A percentile compares a stretch with the other conserved stretches of the same genome.
phyloP scores from a whole-genome alignment of 352 stramenopile species.

The Phytophthora foliorum region DNA sequence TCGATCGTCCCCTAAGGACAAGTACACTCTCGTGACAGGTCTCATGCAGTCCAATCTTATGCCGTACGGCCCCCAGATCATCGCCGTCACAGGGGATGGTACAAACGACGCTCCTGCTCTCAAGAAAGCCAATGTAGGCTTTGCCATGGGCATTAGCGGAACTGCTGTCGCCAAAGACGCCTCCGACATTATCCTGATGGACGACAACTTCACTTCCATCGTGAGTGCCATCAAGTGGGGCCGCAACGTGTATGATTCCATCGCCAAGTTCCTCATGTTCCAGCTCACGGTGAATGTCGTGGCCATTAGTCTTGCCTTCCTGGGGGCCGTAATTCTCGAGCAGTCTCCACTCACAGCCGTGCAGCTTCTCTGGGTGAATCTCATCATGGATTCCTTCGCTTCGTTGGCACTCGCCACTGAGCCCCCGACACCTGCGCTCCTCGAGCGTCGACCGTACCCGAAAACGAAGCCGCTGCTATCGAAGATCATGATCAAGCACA shows the following conservation, averaged over 20 bases:
- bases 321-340: slow-evolving; percentile 85
- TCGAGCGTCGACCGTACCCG: slow-evolving; percentile 94
- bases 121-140: slow-evolving; percentile 97
- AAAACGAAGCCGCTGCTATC: slow-evolving; percentile 95
- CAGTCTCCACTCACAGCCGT: slow-evolving; percentile 95
- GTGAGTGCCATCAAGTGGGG: slow-evolving; percentile 97
- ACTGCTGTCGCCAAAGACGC: slow-evolving; percentile 96
- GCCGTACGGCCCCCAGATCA: slow-evolving; percentile 87
- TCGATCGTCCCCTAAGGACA: slow-evolving; percentile 96
- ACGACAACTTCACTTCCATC: slow-evolving; percentile 98
- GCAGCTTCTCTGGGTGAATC: slow-evolving; percentile 98
- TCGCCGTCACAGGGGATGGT: slow-evolving; percentile 97
- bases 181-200: slow-evolving; percentile 97
- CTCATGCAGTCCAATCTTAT: slow-evolving; percentile 88
- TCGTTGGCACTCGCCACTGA: slow-evolving; percentile 96
- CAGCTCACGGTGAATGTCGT: slow-evolving; percentile 98
- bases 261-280: slow-evolving; percentile 99
- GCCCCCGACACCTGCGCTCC: slow-evolving; percentile 87
- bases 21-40: slow-evolving; percentile 96
- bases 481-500: slow-evolving; percentile 96
- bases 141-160: slow-evolving; percentile 97
- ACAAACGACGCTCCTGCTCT: slow-evolving; percentile 98
- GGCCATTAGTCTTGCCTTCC: slow-evolving; percentile 93
- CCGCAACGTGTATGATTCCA: slow-evolving; percentile 97
- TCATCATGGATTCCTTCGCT: slow-evolving; percentile 99